Conservation (phyloP, 2,329 filamentous ascomycete genomes). For the Cladosporium sp. region DNA sequence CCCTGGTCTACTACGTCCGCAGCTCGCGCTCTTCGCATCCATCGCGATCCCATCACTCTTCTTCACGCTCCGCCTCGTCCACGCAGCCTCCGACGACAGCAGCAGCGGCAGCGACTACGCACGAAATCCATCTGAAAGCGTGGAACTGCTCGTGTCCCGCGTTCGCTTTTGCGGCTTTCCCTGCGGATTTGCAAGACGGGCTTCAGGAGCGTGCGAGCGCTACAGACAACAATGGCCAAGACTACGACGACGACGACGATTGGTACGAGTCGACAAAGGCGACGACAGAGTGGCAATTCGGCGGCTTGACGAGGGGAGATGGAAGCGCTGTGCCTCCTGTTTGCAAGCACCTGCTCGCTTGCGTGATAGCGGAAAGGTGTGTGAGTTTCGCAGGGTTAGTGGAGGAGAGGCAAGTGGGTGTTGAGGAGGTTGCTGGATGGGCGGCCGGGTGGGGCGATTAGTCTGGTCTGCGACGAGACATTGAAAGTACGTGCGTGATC, state of each 20-base stretch:
- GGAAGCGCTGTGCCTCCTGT: constrained; percentile 41
- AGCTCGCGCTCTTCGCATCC: constrained; percentile 44
- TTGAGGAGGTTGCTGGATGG: constrained; percentile 71
- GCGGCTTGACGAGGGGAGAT: constrained; percentile 44
- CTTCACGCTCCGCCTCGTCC: neutral
- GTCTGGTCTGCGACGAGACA: no score
- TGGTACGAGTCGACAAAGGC: neutral
- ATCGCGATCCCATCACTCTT: constrained; percentile 23
- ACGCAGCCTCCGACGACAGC: neutral
- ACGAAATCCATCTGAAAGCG: constrained; percentile 67
- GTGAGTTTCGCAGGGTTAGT: constrained; percentile 55
- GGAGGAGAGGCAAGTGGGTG: constrained; percentile 50
- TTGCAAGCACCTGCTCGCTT: constrained; percentile 90
- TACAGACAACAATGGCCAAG: no score
- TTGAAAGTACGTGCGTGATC: no score
- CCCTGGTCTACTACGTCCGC: constrained; percentile 55
- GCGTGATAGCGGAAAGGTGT: constrained; percentile 68
- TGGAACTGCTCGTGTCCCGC: constrained; percentile 92
- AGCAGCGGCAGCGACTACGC: constrained; percentile 50
- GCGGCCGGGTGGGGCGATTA: constrained; percentile 43
- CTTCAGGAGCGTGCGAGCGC: no score
- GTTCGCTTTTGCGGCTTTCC: constrained; percentile 71
- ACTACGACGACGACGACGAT: neutral
- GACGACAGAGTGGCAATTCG: constrained; percentile 33
- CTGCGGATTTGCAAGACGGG: constrained; percentile 21